Evolutionary conservation across 257 asterid genomes (phyloP).

Genomic region (Solanum habrochaites): DNA sequence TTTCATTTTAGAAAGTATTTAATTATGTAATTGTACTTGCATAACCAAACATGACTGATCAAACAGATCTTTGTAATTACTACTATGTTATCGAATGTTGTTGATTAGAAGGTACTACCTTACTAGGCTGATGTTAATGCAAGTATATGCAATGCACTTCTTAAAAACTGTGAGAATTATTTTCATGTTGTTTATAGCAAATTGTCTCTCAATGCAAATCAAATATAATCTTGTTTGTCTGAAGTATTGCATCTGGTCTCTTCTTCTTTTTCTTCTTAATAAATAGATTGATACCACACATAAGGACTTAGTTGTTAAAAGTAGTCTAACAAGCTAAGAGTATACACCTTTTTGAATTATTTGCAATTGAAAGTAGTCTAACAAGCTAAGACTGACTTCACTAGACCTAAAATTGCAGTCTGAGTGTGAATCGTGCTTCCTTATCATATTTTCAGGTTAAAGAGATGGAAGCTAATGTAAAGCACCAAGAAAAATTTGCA

Average conservation of each 20-base stretch:
- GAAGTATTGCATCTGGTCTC: neutral
- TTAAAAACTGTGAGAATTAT: neutral
- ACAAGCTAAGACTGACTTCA: neutral
- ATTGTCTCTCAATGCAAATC: neutral
- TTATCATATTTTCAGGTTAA: slow-evolving; percentile 36
- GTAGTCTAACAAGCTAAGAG: neutral
- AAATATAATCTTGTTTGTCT: neutral
- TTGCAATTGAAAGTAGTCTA: neutral
- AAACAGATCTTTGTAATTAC: neutral
- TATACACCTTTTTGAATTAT: neutral
- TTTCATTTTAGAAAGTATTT: neutral
- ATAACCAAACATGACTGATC: neutral
- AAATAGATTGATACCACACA: neutral
- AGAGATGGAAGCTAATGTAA: slow-evolving; percentile 68
- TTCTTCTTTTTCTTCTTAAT: neutral
- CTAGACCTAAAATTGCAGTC: neutral
- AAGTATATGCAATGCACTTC: neutral
- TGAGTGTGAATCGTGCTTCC: neutral
- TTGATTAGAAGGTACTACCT: neutral
- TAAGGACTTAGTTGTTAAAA: neutral
- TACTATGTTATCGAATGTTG: neutral
- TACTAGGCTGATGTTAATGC: neutral
- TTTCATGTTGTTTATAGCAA: neutral
- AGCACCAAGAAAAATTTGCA: slow-evolving; percentile 63
- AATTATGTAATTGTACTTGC: neutral